phyloP scores from a whole-genome alignment of 164 flowering plant species.

The Nelumbo lutea region DNA sequence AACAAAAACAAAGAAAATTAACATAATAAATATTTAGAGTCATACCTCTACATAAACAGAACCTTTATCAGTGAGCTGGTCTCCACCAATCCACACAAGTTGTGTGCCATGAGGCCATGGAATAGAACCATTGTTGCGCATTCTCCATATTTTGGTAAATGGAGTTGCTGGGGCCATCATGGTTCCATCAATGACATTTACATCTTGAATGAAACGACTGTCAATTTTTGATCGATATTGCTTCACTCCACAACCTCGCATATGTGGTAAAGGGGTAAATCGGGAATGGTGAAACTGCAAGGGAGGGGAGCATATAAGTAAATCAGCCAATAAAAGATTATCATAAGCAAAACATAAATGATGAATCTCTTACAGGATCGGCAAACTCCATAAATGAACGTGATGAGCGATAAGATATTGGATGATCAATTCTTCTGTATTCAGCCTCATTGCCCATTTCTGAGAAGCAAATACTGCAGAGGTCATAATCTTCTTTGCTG shows the following conservation, averaged over 20 bases:
- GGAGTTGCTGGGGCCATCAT: conserved; percentile 54
- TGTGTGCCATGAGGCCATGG: conserved; percentile 60
- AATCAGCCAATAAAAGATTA: neutral
- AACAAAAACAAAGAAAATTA: neutral
- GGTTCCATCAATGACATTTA: conserved; percentile 72
- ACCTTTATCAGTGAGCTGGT: conserved; percentile 28
- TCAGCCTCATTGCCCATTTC: conserved; percentile 62
- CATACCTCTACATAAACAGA: conserved; percentile 55
- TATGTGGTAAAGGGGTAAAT: conserved; percentile 15
- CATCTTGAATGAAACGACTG: conserved; percentile 64
- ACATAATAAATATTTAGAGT: neutral
- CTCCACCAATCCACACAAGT: conserved; percentile 83
- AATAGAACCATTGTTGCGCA: conserved; percentile 68
- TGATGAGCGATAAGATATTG: conserved; percentile 27
- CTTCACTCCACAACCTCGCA: conserved; percentile 21
- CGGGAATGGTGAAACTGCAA: conserved; percentile 19
- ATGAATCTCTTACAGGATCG: conserved; percentile 17
- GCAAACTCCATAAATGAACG: conserved; percentile 16
- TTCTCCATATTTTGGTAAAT: conserved; percentile 89
- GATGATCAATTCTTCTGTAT: conserved; percentile 59
- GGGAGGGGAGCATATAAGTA: neutral
- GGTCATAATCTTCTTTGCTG: conserved; percentile 71
- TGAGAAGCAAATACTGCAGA: conserved; percentile 68
- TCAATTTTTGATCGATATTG: conserved; percentile 34
- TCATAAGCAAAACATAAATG: neutral